phyloP scores from a whole-genome alignment of 2,329 filamentous ascomycete species.

The Aspergillus sp. region DNA sequence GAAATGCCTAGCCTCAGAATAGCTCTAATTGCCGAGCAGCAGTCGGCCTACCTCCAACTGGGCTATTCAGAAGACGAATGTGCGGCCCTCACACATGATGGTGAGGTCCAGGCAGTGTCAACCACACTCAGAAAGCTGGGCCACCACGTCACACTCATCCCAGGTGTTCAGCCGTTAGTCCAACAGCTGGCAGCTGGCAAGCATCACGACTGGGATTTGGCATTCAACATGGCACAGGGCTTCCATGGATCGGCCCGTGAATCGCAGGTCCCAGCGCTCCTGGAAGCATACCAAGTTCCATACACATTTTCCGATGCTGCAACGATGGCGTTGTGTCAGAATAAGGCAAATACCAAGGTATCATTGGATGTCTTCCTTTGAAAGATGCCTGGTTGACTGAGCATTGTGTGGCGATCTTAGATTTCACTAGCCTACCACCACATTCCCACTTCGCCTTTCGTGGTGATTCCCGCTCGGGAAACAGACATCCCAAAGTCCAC shows the following conservation, averaged over 20 bases:
- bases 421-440: constrained; percentile 11
- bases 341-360: constrained; percentile 19
- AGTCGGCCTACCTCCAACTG: constrained; percentile 6
- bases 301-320: constrained; percentile 17
- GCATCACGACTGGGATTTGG: constrained; percentile 18
- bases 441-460: constrained; percentile 13
- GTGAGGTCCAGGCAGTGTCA: constrained; percentile 7
- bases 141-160: constrained; percentile 9
- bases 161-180: constrained; percentile 11
- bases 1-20: constrained; percentile 1
- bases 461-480: constrained; percentile 1
- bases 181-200: constrained; percentile 10
- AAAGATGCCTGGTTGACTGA: background rate
- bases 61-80: constrained; percentile 10
- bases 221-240: constrained; percentile 19
- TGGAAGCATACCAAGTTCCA: constrained; percentile 22
- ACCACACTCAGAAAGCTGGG: constrained; percentile 8
- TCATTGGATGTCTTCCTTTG: background rate
- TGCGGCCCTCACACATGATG: constrained; percentile 11
- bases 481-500: constrained; percentile 2
- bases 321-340: constrained; percentile 14
- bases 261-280: constrained; percentile 18
- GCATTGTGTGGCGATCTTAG: background rate
- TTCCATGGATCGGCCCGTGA: constrained; percentile 17
- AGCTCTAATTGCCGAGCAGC: constrained; percentile 10